These are phyloP conservation scores for Stachybotrys elegans DNA, from an alignment of 2,329 filamentous ascomycete genomes.

Conservation along the genomic window DNA sequence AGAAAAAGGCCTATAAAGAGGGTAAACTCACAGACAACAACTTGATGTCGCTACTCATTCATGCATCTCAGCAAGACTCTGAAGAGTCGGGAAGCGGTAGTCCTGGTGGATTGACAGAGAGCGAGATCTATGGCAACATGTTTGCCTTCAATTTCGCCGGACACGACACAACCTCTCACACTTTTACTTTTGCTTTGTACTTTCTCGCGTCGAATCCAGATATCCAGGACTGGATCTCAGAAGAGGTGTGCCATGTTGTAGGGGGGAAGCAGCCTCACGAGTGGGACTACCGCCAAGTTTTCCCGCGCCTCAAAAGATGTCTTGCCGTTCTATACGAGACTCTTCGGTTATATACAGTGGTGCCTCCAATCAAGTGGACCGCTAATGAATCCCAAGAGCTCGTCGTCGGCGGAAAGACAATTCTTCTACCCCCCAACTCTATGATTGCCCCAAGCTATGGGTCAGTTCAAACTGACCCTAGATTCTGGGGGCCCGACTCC, in stretches of 20 bases:
- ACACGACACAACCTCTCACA: slow-evolving; percentile 45
- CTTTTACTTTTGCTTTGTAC: slow-evolving; percentile 33
- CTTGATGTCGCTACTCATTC: no score
- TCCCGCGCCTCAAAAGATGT: slow-evolving; percentile 35
- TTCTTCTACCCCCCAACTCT: slow-evolving; percentile 4
- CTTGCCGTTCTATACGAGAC: slow-evolving; percentile 36
- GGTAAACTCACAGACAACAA: no score
- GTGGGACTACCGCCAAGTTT: slow-evolving; percentile 29
- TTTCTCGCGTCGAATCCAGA: slow-evolving; percentile 38
- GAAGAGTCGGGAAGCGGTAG: no score
- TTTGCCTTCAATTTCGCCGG: slow-evolving; percentile 45
- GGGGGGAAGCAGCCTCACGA: slow-evolving; percentile 7
- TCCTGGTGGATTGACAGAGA: slow-evolving; percentile 24
- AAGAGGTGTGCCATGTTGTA: slow-evolving; percentile 27
- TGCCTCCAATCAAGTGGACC: slow-evolving; percentile 21
- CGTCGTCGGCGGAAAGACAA: background rate
- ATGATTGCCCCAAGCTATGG: slow-evolving; percentile 4
- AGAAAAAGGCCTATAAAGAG: no score
- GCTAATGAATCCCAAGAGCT: slow-evolving; percentile 6
- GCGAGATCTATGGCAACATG: slow-evolving; percentile 44
- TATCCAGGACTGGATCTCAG: slow-evolving; percentile 38
- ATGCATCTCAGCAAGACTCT: slow-evolving; percentile 10
- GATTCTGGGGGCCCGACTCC: slow-evolving; percentile 14
- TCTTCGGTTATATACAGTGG: slow-evolving; percentile 32
- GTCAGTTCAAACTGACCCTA: slow-evolving; percentile 6